Conservation (phyloP, 1,139 yeast genomes). For the Candida sojae region DNA sequence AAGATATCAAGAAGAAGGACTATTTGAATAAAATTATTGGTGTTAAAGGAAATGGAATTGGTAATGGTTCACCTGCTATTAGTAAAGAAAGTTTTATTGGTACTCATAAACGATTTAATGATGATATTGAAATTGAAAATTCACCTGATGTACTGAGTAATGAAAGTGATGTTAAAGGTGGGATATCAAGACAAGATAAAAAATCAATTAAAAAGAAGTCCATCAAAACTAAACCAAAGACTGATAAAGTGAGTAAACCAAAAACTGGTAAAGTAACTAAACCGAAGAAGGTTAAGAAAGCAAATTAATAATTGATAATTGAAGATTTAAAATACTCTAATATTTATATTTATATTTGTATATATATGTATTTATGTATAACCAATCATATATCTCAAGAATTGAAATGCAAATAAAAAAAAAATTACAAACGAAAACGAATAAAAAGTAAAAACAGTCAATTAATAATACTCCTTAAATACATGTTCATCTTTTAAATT, state of each 20-base stretch:
- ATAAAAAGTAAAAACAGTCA: background rate
- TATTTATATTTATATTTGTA: too few species aligned
- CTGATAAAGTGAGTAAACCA: background rate
- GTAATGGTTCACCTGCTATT: conserved; percentile 54
- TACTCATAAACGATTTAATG: conserved; percentile 55
- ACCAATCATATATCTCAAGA: too few species aligned
- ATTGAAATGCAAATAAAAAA: background rate
- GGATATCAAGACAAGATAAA: conserved; percentile 1
- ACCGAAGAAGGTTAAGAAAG: background rate
- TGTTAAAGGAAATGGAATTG: conserved; percentile 31
- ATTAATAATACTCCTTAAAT: conserved; percentile 51
- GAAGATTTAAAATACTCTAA: conserved; percentile 1
- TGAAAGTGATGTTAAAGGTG: conserved; percentile 11
- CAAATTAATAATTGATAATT: background rate
- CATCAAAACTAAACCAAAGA: conserved; percentile 1
- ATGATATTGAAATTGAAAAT: conserved; percentile 2
- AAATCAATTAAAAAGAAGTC: background rate
- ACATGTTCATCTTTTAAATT: conserved; percentile 63
- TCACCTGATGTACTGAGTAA: background rate
- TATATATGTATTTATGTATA: too few species aligned
- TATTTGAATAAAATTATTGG: conserved; percentile 51
- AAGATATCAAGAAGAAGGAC: conserved; percentile 35
- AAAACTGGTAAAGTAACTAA: background rate
- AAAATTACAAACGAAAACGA: background rate
- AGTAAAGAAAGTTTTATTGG: conserved; percentile 59